Evolutionary conservation across 2,329 filamentous ascomycete species (phyloP), one percentile per base, ranked within the genome.

Genomic region (Fusarium sp.): DNA sequence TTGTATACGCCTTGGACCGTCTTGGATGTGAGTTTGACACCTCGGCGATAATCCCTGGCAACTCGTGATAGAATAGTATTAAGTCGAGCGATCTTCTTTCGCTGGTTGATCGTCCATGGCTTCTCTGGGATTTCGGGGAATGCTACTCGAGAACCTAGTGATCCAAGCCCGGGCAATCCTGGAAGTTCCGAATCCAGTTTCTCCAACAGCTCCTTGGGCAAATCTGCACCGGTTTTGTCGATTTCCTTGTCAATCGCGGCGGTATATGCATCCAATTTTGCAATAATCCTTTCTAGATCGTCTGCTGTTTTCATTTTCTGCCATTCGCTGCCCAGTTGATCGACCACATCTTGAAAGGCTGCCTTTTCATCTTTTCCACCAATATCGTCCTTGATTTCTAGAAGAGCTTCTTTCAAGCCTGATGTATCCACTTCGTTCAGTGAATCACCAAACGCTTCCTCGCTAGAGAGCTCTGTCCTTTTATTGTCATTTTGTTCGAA

Each of bases 1-100:
- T 82, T 84, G 82, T 86, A 89, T 6, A 82, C 77, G 2, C 77
- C 75, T 28, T 75, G 76, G 20, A 83, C 77, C 5, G 78, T 79
- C 65, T 77, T 80, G 36, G 72, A 71, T n/a, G 74, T 76, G 10
- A 79, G 50, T 8, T 72, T 74, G 8, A 68, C 34, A 9, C 71
- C 71, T 20, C 74, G 72, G n/a, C 72, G 71, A 41, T 76, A 53
- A 26, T 80, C 70, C 28, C 73, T 73, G 11, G 70, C 71, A 12
- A 77, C 74, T 10, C 73, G 73, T 0, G 71, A 65, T 7, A 83
- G 62, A 5, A 71, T 57, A 0, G 67, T 42, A 58, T 83, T 83
- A 30, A 83, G 71, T 30, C 74, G 78, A n/a, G 72, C 50, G 8
- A 83, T 68, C 64, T 81, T 81, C 52, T 75, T 79, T 37, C 78